Evolutionary conservation across 2,329 filamentous ascomycete genomes (phyloP).

Genomic region (Ophiostoma angusticollis): DNA sequence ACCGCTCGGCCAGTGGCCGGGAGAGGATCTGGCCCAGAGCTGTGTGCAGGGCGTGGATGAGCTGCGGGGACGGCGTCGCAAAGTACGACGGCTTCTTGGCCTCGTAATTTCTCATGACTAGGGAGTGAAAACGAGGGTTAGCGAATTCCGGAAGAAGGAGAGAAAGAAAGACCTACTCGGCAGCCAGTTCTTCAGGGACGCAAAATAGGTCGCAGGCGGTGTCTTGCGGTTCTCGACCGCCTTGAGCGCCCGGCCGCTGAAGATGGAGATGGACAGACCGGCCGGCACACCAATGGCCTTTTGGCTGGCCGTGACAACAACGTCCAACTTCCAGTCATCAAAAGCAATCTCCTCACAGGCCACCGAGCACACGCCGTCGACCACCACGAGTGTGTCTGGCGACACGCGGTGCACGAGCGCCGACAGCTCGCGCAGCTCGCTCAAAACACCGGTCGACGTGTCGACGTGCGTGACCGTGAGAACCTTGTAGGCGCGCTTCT

Average conservation of each 20-base stretch:
- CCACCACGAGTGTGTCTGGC: conserved; percentile 79
- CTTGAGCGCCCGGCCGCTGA: conserved; percentile 76
- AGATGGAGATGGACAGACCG: conserved; percentile 87
- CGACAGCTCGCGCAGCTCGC: conserved; percentile 73
- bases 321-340: conserved; percentile 88
- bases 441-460: conserved; percentile 90
- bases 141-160: too few species aligned
- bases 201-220: conserved; percentile 80
- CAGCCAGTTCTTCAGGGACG: conserved; percentile 93
- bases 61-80: conserved; percentile 87
- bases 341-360: conserved; percentile 93
- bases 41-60: conserved; percentile 86
- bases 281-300: conserved; percentile 96
- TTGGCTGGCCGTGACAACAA: conserved; percentile 85
- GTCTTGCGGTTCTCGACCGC: conserved; percentile 68
- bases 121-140: background rate
- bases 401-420: conserved; percentile 76
- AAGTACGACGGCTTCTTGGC: conserved; percentile 97
- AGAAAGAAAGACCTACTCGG: conserved; percentile 49
- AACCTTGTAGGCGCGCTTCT: conserved; percentile 85
- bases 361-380: conserved; percentile 95
- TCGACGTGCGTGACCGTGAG: conserved; percentile 95
- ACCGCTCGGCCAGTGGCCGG: conserved; percentile 68
- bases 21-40: conserved; percentile 74
- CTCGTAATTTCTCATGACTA: conserved; percentile 97